Percentiles rank a stretch among this genome's conserved stretches.
Evolutionary conservation across 2,329 filamentous ascomycete species (phyloP).

Genomic region (Aspergillus caelatus): DNA sequence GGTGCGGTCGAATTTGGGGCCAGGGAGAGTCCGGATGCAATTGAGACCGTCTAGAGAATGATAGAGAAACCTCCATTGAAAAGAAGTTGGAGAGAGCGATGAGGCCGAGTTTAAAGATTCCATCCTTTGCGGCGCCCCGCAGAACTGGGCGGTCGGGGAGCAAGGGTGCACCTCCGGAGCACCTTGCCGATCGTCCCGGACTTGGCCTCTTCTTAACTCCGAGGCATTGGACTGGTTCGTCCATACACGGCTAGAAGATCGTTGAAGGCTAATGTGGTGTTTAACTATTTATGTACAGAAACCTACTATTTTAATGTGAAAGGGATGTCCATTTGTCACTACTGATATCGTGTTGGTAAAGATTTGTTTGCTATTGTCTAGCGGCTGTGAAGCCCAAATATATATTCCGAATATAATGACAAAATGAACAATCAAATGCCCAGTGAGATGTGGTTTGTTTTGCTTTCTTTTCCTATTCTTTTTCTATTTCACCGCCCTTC

Average conservation of each 20-base stretch:
- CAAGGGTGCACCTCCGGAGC: neutral
- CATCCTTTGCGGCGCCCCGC: conserved; percentile 11
- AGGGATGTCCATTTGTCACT: neutral
- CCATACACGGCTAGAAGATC: too few relatives aligned
- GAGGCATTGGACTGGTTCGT: neutral
- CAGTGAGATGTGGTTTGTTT: neutral
- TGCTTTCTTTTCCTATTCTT: neutral
- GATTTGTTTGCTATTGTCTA: neutral
- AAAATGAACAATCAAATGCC: neutral
- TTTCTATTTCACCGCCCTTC: neutral
- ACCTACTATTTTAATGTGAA: neutral
- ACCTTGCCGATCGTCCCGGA: neutral
- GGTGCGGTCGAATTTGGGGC: neutral
- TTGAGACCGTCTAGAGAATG: neutral
- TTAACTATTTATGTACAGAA: neutral
- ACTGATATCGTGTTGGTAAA: neutral
- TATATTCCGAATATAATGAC: neutral
- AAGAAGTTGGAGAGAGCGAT: neutral
- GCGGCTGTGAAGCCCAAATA: neutral
- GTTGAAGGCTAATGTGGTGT: too few relatives aligned
- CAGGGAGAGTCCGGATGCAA: neutral
- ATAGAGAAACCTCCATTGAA: conserved; percentile 2
- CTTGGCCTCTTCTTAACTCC: neutral
- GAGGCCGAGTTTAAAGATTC: neutral
- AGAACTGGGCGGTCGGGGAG: conserved; percentile 13